phyloP scores from a whole-genome alignment of 2,329 filamentous ascomycete species.

The Fusarium abutilonis region DNA sequence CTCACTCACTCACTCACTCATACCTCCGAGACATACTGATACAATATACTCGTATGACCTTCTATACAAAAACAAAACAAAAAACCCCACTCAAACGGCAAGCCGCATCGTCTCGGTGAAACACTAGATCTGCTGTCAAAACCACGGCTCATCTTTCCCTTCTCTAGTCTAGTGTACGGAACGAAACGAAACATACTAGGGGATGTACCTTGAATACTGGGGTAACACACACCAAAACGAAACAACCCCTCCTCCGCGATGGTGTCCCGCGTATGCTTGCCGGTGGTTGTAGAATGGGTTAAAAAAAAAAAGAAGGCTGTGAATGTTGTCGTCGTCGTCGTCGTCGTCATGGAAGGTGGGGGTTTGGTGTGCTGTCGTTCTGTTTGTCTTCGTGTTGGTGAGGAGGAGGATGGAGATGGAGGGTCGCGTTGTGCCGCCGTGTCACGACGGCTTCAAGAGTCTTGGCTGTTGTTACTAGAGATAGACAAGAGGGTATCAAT shows the following conservation, averaged over 20 bases:
- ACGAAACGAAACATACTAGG: background rate
- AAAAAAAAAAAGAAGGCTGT: no score
- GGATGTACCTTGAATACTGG: no score
- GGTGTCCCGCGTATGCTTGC: constrained; percentile 6
- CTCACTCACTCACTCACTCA: no score
- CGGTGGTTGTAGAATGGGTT: no score
- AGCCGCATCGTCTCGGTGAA: constrained; percentile 16
- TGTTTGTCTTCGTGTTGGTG: constrained; percentile 15
- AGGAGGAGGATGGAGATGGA: constrained; percentile 6
- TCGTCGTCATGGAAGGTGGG: no score
- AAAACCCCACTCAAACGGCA: constrained; percentile 12
- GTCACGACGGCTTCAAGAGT: constrained; percentile 4
- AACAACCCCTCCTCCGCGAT: background rate
- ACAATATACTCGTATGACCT: no score
- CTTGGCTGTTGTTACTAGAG: background rate
- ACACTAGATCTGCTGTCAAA: constrained; percentile 35
- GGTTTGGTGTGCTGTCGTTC: no score
- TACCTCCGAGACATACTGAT: no score
- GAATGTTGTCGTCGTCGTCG: no score
- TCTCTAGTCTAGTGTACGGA: background rate
- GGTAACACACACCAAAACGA: background rate
- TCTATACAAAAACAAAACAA: no score
- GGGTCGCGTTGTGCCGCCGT: constrained; percentile 31
- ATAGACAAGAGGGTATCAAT: background rate
- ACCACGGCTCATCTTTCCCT: constrained; percentile 32